phyloP scores from a whole-genome alignment of 805 yeast species.

The Metschnikowia proteae region DNA sequence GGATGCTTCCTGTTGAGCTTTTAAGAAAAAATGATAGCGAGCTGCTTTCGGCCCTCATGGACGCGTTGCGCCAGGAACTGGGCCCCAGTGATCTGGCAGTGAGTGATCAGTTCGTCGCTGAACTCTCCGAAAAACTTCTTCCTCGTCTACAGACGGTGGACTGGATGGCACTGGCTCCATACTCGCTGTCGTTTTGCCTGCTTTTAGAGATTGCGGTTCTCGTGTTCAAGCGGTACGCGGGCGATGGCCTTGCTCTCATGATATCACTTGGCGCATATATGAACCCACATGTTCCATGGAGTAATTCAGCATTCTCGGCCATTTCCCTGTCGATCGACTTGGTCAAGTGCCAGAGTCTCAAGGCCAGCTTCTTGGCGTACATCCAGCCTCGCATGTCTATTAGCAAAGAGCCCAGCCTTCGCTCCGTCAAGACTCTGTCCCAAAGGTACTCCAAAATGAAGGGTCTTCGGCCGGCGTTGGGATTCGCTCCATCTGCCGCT shows the following conservation, averaged over 20 bases:
- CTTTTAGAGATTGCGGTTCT: conserved; percentile 10
- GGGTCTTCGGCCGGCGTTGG: conserved; percentile 18
- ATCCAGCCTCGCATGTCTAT: neutral
- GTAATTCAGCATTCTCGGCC: conserved; percentile 6
- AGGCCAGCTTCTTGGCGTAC: neutral
- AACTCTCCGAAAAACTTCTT: neutral
- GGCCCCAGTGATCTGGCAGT: neutral
- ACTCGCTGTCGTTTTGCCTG: neutral
- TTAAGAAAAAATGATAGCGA: neutral
- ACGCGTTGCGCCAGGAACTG: neutral
- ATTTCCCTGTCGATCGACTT: neutral
- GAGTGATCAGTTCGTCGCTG: conserved; percentile 1
- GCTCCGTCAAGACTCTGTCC: conserved; percentile 4
- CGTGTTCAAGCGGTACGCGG: conserved; percentile 4
- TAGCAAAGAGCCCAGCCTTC: neutral
- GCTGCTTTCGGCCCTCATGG: neutral
- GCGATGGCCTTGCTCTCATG: conserved; percentile 6
- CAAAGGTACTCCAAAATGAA: neutral
- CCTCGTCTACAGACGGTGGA: conserved; percentile 1
- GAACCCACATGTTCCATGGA: conserved; percentile 34
- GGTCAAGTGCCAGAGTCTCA: neutral
- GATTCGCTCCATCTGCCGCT: conserved; percentile 9
- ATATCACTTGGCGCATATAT: conserved; percentile 18
- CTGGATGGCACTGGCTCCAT: conserved; percentile 5
- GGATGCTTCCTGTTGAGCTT: neutral